Percentiles rank a stretch among this genome's conserved stretches.
These are phyloP conservation scores for Exophiala sideris DNA, from an alignment of 2,329 filamentous ascomycete species.

Conservation along the genomic window DNA sequence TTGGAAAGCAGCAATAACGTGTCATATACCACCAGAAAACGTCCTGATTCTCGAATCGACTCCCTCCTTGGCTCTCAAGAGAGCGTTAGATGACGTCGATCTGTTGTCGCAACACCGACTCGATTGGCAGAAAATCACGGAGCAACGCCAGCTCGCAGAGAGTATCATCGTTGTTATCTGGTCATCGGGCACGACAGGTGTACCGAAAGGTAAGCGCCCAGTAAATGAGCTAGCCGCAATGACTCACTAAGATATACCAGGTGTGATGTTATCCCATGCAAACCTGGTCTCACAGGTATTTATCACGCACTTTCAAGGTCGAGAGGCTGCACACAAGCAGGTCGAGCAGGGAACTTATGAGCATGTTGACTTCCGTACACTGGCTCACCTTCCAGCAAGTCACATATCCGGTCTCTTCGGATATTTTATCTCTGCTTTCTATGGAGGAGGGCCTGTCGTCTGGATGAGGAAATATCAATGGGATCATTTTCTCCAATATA, in stretches of 20 bases:
- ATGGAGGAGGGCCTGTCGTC: conserved; percentile 50
- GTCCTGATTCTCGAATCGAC: conserved; percentile 52
- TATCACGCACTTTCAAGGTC: conserved; percentile 5
- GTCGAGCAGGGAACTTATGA: conserved; percentile 31
- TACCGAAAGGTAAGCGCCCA: conserved; percentile 38
- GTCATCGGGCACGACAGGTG: conserved; percentile 47
- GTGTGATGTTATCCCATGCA: conserved; percentile 42
- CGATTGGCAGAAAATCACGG: conserved; percentile 54
- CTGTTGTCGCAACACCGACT: conserved; percentile 40
- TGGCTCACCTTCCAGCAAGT: conserved; percentile 47
- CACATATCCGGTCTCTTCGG: conserved; percentile 50
- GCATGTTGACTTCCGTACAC: conserved; percentile 35
- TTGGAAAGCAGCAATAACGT: conserved; percentile 49
- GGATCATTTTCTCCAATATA: conserved; percentile 52
- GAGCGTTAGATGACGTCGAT: conserved; percentile 32
- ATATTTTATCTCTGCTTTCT: conserved; percentile 47
- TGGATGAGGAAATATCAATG: conserved; percentile 64
- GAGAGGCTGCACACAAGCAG: conserved; percentile 29
- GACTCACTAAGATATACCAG: not conserved
- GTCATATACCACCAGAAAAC: conserved; percentile 40
- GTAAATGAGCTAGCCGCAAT: conserved; percentile 18
- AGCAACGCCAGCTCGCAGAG: conserved; percentile 45
- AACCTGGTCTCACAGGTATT: conserved; percentile 30
- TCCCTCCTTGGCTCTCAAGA: conserved; percentile 35
- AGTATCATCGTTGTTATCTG: conserved; percentile 47